phyloP scores from a whole-genome alignment of 371 early-diverging fungal genomes.

The Cokeromyces recurvatus region DNA sequence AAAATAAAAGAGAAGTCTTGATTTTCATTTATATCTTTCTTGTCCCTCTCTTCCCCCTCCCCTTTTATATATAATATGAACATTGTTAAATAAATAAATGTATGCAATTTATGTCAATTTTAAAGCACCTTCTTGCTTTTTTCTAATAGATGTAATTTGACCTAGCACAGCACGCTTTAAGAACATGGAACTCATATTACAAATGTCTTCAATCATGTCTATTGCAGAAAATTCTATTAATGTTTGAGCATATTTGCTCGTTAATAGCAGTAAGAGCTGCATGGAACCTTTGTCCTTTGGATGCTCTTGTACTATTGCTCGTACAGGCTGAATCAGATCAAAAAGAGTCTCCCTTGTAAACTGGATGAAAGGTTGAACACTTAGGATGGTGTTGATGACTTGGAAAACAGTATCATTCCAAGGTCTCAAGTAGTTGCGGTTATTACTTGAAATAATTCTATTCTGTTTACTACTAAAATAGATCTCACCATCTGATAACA shows the following conservation, averaged over 20 bases:
- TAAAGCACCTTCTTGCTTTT: too few relatives aligned
- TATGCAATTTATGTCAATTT: too few relatives aligned
- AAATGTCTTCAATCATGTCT: background rate
- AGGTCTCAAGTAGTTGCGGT: conserved; percentile 4
- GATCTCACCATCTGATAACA: conserved; percentile 13
- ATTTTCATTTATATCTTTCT: too few relatives aligned
- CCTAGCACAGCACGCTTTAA: conserved; percentile 14
- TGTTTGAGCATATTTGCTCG: conserved; percentile 15
- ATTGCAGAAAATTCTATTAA: conserved; percentile 7
- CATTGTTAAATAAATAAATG: too few relatives aligned
- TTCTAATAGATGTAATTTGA: conserved; percentile 7
- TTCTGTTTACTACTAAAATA: too few relatives aligned
- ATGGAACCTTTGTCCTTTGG: conserved; percentile 19
- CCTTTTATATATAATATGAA: too few relatives aligned
- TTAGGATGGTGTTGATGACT: conserved; percentile 4
- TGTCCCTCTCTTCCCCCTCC: too few relatives aligned
- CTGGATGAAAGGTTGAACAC: conserved; percentile 4
- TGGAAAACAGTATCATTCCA: conserved; percentile 10
- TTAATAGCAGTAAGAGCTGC: conserved; percentile 11
- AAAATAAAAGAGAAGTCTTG: too few relatives aligned
- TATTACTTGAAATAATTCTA: background rate
- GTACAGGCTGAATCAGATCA: conserved; percentile 8
- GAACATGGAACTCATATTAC: conserved; percentile 13
- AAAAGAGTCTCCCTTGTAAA: background rate
- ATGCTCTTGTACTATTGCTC: conserved; percentile 2